These are phyloP conservation scores for Tolypocladium tropicale DNA, from an alignment of 2,329 filamentous ascomycete genomes.

Conservation along the genomic window DNA sequence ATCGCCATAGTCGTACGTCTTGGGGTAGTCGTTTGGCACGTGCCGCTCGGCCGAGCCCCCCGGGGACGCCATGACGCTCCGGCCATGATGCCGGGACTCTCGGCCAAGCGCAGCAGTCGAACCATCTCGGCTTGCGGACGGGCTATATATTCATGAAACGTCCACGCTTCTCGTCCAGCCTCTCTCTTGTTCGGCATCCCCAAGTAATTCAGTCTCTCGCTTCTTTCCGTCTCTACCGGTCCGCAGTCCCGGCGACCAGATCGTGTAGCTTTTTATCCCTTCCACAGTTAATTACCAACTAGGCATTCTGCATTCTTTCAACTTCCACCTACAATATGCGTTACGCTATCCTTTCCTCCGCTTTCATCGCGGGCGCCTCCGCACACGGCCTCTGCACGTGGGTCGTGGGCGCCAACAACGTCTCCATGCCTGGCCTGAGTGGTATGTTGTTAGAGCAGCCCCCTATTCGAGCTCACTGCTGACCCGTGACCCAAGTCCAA, in stretches of 20 bases:
- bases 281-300: neutral
- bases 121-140: too few species aligned
- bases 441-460: constrained; percentile 9
- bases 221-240: neutral
- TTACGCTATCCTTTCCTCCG: constrained; percentile 15
- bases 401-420: constrained; percentile 49
- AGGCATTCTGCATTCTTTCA: neutral
- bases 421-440: constrained; percentile 49
- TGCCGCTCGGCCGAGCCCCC: neutral
- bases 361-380: constrained; percentile 35
- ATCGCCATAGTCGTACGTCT: neutral
- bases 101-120: neutral
- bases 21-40: neutral
- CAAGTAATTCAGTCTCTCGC: neutral
- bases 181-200: neutral
- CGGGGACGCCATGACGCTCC: too few species aligned
- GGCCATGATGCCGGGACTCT: neutral
- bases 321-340: constrained; percentile 15
- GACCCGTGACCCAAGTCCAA: constrained; percentile 28
- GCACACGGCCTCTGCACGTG: constrained; percentile 51
- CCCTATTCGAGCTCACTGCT: neutral
- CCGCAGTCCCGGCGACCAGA: neutral
- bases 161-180: neutral
- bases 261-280: neutral
- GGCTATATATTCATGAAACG: neutral